Evolutionary conservation across 495 filamentous ascomycete species (phyloP).

Genomic region (Entonaema liquescens): DNA sequence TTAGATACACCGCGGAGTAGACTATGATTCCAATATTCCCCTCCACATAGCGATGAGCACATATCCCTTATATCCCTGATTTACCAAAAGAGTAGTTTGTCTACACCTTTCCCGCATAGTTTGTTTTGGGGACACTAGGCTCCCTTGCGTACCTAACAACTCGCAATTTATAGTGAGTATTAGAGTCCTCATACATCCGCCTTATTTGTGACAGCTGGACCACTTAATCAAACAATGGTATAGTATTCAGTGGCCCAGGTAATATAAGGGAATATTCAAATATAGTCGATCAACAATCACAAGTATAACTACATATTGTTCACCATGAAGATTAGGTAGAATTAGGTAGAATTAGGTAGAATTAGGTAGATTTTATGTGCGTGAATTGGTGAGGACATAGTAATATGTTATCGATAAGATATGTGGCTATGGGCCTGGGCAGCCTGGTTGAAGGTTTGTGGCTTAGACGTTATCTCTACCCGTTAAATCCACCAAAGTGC

Average conservation of each 20-base stretch:
- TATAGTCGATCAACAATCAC: neutral
- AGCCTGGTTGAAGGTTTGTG: neutral
- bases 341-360: too few relatives aligned
- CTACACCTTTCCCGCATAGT: neutral
- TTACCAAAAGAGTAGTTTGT: neutral
- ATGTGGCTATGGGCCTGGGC: neutral
- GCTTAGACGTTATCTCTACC: neutral
- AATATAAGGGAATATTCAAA: too few relatives aligned
- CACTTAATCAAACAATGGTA: neutral
- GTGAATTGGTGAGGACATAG: too few relatives aligned
- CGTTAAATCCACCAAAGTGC: slow-evolving; percentile 15
- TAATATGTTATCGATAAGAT: neutral
- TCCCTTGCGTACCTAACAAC: neutral
- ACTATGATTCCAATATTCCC: neutral
- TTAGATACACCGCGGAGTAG: too few relatives aligned
- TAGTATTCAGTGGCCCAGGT: neutral
- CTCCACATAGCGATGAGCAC: neutral
- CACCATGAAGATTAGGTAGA: too few relatives aligned
- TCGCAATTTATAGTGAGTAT: neutral
- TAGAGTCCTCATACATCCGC: neutral
- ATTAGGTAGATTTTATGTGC: too few relatives aligned
- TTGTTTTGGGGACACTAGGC: neutral
- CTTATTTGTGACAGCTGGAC: neutral
- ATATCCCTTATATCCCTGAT: neutral
- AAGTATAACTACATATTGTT: too few relatives aligned